Percentiles rank a stretch among this genome's conserved stretches.
Evolutionary conservation across 179 eudicot genomes (phyloP).

Genomic region (Carnegiea gigantea): DNA sequence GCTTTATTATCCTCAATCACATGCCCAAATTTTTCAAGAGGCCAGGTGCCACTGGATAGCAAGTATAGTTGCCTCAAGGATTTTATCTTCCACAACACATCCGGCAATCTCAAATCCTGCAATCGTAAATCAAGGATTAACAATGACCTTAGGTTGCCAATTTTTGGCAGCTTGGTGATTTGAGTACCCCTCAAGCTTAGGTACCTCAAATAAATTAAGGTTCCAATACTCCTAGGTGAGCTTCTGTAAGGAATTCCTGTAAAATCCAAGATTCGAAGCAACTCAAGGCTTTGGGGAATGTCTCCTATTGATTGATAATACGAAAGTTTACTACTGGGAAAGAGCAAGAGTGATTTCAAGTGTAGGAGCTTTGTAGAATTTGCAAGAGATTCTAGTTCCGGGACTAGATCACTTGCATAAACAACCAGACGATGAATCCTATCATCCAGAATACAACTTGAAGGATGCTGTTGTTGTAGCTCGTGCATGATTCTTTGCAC

Average conservation of each 20-base stretch:
- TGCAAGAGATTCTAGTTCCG: not conserved
- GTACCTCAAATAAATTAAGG: constrained; percentile 27
- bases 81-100: constrained; percentile 23
- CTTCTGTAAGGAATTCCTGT: constrained; percentile 19
- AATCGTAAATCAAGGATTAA: constrained; percentile 34
- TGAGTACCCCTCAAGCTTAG: constrained; percentile 17
- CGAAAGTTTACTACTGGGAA: not conserved
- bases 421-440: constrained; percentile 23
- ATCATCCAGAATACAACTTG: not conserved
- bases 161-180: constrained; percentile 21
- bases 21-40: not conserved
- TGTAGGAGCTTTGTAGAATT: not conserved
- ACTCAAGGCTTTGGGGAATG: constrained; percentile 2
- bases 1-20: not conserved
- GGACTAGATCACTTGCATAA: not conserved
- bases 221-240: constrained; percentile 13
- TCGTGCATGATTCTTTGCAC: not conserved
- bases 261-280: constrained; percentile 32
- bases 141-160: constrained; percentile 21
- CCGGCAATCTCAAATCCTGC: not conserved
- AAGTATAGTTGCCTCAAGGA: constrained; percentile 25
- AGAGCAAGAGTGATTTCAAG: constrained; percentile 28
- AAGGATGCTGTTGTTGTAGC: not conserved
- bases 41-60: not conserved
- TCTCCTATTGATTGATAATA: not conserved